Conservation (phyloP, 148 eudicot genomes). For the Chenopodium suecicum region DNA sequence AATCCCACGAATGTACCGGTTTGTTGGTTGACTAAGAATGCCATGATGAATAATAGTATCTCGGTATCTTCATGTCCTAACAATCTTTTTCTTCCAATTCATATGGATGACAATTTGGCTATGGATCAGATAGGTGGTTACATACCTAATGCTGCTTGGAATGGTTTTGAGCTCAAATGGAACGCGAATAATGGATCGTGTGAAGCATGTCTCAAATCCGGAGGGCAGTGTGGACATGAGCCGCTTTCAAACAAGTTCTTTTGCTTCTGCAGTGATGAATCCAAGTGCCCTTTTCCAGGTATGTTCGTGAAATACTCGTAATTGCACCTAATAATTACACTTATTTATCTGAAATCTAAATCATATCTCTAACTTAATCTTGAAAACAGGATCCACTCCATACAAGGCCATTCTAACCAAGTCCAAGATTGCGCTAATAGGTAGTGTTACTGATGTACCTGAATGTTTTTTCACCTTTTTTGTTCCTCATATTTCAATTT, state of each 20-base stretch:
- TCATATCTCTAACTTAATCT: conserved; percentile 3
- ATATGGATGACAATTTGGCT: not conserved
- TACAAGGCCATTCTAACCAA: conserved; percentile 6
- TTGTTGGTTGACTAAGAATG: conserved; percentile 25
- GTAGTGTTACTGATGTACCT: not conserved
- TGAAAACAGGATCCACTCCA: conserved; percentile 19
- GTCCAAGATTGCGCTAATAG: conserved; percentile 21
- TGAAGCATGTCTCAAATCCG: conserved; percentile 30
- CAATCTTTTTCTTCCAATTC: conserved; percentile 25
- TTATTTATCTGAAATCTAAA: not conserved
- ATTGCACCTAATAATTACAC: not conserved
- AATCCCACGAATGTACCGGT: conserved; percentile 9
- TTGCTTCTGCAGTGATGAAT: conserved; percentile 46
- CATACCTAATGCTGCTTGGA: not conserved
- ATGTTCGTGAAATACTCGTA: not conserved
- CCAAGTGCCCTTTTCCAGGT: conserved; percentile 33
- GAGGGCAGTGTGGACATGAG: conserved; percentile 59
- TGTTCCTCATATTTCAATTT: too few species aligned
- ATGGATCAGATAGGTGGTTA: not conserved
- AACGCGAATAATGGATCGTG: conserved; percentile 35
- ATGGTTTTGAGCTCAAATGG: conserved; percentile 57
- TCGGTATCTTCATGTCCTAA: conserved; percentile 3
- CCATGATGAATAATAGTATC: conserved; percentile 19
- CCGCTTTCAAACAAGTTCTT: conserved; percentile 30
- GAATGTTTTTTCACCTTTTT: too few species aligned